Conservation (phyloP, 2,329 filamentous ascomycete species). For the Domatiomyces globalis region DNA sequence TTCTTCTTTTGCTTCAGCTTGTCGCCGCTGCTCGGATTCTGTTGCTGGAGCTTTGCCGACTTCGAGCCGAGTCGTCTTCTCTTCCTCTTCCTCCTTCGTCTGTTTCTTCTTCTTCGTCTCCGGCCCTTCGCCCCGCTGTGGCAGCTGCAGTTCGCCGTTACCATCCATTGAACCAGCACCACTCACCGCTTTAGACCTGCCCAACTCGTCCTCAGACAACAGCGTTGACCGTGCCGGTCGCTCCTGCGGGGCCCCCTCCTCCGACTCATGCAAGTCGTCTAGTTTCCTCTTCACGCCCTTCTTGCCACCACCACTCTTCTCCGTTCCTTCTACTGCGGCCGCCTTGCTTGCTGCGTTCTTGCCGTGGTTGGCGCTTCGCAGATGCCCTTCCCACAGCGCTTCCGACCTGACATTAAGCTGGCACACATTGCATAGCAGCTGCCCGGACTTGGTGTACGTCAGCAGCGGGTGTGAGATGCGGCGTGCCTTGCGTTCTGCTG, state of each 20-base stretch:
- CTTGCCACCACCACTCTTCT: constrained; percentile 13
- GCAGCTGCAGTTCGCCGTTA: neutral
- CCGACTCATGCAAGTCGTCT: constrained; percentile 26
- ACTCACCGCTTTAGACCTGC: constrained; percentile 16
- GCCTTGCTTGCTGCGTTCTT: constrained; percentile 23
- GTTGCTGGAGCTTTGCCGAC: neutral
- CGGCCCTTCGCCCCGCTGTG: neutral
- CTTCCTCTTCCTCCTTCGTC: neutral
- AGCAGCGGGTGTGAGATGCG: constrained; percentile 58
- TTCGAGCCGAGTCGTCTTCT: neutral
- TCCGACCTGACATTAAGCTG: constrained; percentile 52
- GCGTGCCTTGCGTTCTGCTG: constrained; percentile 60
- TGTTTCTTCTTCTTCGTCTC: neutral
- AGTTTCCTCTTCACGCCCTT: constrained; percentile 43
- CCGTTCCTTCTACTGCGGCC: constrained; percentile 19
- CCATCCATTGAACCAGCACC: constrained; percentile 7
- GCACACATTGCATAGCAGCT: constrained; percentile 54
- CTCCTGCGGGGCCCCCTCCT: constrained; percentile 1
- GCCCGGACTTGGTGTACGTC: constrained; percentile 52
- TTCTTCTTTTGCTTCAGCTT: neutral
- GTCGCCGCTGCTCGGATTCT: neutral
- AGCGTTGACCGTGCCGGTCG: no score
- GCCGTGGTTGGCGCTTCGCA: constrained; percentile 36
- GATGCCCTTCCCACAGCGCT: constrained; percentile 51
- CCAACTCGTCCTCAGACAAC: neutral